These are phyloP conservation scores for Sugiyamaella xylanicola DNA, from an alignment of 1,139 yeast species.

Conservation along the genomic window DNA sequence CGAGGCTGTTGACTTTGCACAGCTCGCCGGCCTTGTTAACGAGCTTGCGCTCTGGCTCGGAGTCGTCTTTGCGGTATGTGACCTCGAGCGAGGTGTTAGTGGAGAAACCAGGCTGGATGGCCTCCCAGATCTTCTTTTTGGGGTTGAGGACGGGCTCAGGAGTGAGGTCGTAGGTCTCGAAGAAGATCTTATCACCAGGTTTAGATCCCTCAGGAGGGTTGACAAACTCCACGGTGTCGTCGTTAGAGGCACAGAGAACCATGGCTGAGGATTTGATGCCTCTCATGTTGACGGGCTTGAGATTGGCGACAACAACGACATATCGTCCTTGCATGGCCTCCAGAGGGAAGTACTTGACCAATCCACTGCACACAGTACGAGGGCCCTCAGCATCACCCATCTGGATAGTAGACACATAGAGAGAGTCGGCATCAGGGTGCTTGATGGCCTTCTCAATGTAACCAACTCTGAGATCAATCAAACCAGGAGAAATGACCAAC, in stretches of 20 bases:
- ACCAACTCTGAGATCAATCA: constrained; percentile 93
- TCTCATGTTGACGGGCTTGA: constrained; percentile 91
- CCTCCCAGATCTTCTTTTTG: constrained; percentile 98
- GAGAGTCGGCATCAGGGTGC: constrained; percentile 97
- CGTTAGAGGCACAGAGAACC: constrained; percentile 90
- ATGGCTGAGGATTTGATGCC: constrained; percentile 94
- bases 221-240: constrained; percentile 76
- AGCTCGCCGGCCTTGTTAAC: constrained; percentile 75
- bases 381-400: constrained; percentile 97
- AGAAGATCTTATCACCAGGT: constrained; percentile 95
- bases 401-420: constrained; percentile 94
- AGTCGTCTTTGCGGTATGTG: constrained; percentile 80
- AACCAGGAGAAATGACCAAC: constrained; percentile 71
- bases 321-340: constrained; percentile 82
- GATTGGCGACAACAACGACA: constrained; percentile 82
- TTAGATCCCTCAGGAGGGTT: constrained; percentile 93
- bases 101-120: constrained; percentile 86
- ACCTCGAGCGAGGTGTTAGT: constrained; percentile 78
- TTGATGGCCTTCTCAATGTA: constrained; percentile 93
- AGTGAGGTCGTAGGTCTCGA: constrained; percentile 75
- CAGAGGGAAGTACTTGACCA: constrained; percentile 73
- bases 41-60: constrained; percentile 73
- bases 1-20: constrained; percentile 69
- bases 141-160: constrained; percentile 96
- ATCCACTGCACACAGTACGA: constrained; percentile 96